A percentile compares a stretch with the other conserved stretches of the same genome.
Evolutionary conservation across 2,329 filamentous ascomycete genomes (phyloP).

Genomic region (Neonectria neomacrospora): DNA sequence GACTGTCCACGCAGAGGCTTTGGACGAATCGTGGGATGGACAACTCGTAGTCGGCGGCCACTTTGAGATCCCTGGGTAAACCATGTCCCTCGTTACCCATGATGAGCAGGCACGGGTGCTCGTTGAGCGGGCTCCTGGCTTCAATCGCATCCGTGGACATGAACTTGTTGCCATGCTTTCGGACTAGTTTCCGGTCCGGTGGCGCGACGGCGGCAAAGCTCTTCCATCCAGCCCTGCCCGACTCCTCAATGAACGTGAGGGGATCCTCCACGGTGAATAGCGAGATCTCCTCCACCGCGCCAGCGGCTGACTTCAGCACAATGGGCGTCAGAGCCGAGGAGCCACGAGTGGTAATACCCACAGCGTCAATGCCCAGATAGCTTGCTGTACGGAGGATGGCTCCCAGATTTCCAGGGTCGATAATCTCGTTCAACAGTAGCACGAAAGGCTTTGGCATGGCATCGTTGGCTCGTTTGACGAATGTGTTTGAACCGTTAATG

Average conservation of each 20-base stretch:
- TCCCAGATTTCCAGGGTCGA: slow-evolving; percentile 91
- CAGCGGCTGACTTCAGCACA: slow-evolving; percentile 87
- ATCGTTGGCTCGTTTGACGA: slow-evolving; percentile 52
- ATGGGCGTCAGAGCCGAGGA: slow-evolving; percentile 80
- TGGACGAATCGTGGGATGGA: slow-evolving; percentile 70
- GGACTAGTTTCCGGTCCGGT: slow-evolving; percentile 49
- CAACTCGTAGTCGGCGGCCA: slow-evolving; percentile 72
- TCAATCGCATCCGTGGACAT: slow-evolving; percentile 63
- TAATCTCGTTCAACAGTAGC: slow-evolving; percentile 77
- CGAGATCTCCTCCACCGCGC: slow-evolving; percentile 83
- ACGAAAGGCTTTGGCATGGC: slow-evolving; percentile 71
- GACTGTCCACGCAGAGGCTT: slow-evolving; percentile 77
- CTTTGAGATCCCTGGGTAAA: slow-evolving; percentile 71
- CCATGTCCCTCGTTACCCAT: slow-evolving; percentile 86
- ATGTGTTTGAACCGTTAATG: slow-evolving; percentile 75
- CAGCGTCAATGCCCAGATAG: slow-evolving; percentile 89
- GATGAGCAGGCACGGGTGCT: slow-evolving; percentile 79
- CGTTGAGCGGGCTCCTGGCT: slow-evolving; percentile 61
- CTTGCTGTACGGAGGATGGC: slow-evolving; percentile 88
- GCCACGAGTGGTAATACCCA: slow-evolving; percentile 78
- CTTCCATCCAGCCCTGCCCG: slow-evolving; percentile 79
- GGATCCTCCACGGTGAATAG: slow-evolving; percentile 77
- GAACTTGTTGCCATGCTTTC: slow-evolving; percentile 54
- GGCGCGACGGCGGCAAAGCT: slow-evolving; percentile 79
- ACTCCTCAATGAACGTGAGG: slow-evolving; percentile 74